Evolutionary conservation across 192 early-diverging fungal species (phyloP).

Genomic region (Coemansia sp.): DNA sequence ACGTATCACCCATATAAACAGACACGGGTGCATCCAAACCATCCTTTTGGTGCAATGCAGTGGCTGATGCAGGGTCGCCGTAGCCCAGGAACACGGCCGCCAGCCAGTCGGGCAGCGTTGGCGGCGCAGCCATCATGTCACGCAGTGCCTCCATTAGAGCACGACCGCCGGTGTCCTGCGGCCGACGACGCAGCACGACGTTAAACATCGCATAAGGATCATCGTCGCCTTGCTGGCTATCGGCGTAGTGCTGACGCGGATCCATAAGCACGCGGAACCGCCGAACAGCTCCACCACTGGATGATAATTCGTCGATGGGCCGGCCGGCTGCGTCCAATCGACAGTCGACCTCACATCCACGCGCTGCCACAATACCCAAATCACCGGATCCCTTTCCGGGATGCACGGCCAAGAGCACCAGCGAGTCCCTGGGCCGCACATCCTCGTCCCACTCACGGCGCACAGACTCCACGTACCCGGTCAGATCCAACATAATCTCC

Average conservation of each 20-base stretch:
- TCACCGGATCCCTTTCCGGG: slow-evolving; percentile 56
- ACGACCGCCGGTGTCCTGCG: slow-evolving; percentile 94
- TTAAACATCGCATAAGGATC: slow-evolving; percentile 82
- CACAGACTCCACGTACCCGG: slow-evolving; percentile 68
- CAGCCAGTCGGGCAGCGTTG: slow-evolving; percentile 84
- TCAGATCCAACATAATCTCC: slow-evolving; percentile 73
- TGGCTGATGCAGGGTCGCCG: slow-evolving; percentile 81
- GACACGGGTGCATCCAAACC: slow-evolving; percentile 54
- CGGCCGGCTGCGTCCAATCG: slow-evolving; percentile 73
- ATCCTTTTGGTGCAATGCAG: slow-evolving; percentile 35
- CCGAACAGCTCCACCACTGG: slow-evolving; percentile 40
- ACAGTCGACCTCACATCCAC: slow-evolving; percentile 84
- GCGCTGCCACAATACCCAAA: slow-evolving; percentile 76
- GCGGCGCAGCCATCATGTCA: slow-evolving; percentile 69
- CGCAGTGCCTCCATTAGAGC: slow-evolving; percentile 88
- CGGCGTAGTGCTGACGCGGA: slow-evolving; percentile 72
- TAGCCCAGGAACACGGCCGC: slow-evolving; percentile 91
- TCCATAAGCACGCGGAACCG: slow-evolving; percentile 81
- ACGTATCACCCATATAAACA: slow-evolving; percentile 89
- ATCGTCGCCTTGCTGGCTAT: slow-evolving; percentile 35
- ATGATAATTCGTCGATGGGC: slow-evolving; percentile 49
- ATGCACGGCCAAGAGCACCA: slow-evolving; percentile 77
- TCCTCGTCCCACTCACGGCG: slow-evolving; percentile 83
- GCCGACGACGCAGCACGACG: slow-evolving; percentile 82
- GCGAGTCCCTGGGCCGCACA: slow-evolving; percentile 79